A percentile compares a stretch with the other conserved stretches of the same genome.
These are phyloP conservation scores for Laguncularia racemosa DNA, from an alignment of 345 rosid species.

Conservation along the genomic window DNA sequence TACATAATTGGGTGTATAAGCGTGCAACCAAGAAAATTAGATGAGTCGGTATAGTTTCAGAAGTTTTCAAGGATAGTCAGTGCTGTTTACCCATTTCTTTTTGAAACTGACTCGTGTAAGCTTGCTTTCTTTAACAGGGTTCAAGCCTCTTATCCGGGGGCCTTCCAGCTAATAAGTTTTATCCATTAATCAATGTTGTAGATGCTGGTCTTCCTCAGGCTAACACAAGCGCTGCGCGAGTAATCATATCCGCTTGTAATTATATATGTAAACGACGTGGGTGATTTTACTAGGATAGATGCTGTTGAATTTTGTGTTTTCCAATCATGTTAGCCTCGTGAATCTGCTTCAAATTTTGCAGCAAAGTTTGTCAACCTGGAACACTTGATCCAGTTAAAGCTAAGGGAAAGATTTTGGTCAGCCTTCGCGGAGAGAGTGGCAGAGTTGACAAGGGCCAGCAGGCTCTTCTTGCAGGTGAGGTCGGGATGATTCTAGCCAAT, in stretches of 20 bases:
- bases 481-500: conserved; percentile 46
- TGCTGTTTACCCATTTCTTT: too few relatives aligned
- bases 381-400: conserved; percentile 47
- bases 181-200: conserved; percentile 42
- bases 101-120: too few relatives aligned
- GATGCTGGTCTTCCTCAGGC: conserved; percentile 30
- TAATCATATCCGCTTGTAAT: neutral
- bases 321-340: neutral
- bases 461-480: conserved; percentile 37
- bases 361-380: conserved; percentile 27
- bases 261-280: too few relatives aligned
- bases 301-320: too few relatives aligned
- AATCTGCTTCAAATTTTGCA: conserved; percentile 8
- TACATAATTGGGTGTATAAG: too few relatives aligned
- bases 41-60: too few relatives aligned
- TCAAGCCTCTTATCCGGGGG: conserved; percentile 38
- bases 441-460: conserved; percentile 25
- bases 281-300: too few relatives aligned
- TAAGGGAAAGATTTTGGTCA: conserved; percentile 55
- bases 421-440: conserved; percentile 21
- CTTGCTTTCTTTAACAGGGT: conserved; percentile 33
- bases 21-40: too few relatives aligned
- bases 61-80: too few relatives aligned
- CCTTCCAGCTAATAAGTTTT: conserved; percentile 27
- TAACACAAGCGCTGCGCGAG: conserved; percentile 38